phyloP scores from a whole-genome alignment of 2,329 filamentous ascomycete species.

The Penicillium brasilianum region DNA sequence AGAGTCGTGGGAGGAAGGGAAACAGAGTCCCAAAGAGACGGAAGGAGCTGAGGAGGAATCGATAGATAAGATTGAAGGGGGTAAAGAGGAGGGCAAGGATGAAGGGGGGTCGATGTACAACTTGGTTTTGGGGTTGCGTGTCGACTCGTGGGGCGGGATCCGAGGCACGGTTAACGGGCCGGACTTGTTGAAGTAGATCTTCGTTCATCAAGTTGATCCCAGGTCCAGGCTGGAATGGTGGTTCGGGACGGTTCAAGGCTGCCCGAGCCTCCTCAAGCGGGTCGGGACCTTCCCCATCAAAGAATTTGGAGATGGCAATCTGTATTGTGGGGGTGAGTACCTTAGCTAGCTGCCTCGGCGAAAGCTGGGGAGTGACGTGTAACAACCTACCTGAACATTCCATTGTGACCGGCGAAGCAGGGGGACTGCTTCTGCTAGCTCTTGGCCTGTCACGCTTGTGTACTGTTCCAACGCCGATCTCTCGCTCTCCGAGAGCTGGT shows the following conservation, averaged over 20 bases:
- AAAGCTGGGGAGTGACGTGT: slow-evolving; percentile 5
- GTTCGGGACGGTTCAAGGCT: slow-evolving; percentile 60
- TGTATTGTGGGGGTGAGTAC: slow-evolving; percentile 46
- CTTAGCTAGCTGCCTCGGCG: slow-evolving; percentile 16
- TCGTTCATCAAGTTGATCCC: slow-evolving; percentile 71
- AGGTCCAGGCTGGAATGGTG: slow-evolving; percentile 64
- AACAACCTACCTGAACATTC: slow-evolving; percentile 77
- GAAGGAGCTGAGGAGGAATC: slow-evolving; percentile 68
- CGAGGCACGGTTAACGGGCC: slow-evolving; percentile 49
- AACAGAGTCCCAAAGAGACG: slow-evolving; percentile 77
- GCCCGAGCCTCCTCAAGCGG: slow-evolving; percentile 76
- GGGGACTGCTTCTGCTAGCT: slow-evolving; percentile 74
- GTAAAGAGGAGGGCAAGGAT: slow-evolving; percentile 78
- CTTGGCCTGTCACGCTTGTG: slow-evolving; percentile 84
- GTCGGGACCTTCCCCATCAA: slow-evolving; percentile 90
- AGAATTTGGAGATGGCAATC: slow-evolving; percentile 97
- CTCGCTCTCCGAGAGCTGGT: slow-evolving; percentile 75
- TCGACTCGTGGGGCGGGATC: slow-evolving; percentile 84
- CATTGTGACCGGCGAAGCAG: slow-evolving; percentile 86
- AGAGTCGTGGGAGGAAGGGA: slow-evolving; percentile 74
- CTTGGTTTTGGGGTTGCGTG: slow-evolving; percentile 69
- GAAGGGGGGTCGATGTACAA: slow-evolving; percentile 72
- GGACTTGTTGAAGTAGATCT: slow-evolving; percentile 40
- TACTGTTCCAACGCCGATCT: slow-evolving; percentile 87
- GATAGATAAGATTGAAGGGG: slow-evolving; percentile 80